Conservation (phyloP, 169 alveolate species). For the Theileria parva region DNA sequence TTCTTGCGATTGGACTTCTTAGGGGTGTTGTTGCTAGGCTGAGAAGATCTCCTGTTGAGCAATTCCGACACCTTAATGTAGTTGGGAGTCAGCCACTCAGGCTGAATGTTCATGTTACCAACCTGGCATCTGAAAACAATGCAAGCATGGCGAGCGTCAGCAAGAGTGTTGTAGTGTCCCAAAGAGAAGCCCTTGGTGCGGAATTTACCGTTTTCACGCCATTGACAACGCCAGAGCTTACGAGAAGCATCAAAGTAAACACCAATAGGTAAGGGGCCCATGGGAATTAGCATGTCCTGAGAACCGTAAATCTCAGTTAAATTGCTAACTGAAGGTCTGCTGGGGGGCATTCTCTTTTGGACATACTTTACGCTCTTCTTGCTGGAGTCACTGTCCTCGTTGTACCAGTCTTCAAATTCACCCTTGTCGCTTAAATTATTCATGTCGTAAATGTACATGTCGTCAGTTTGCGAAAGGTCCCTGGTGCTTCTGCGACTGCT, state of each 20-base stretch:
- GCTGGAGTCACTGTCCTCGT: constrained; percentile 49
- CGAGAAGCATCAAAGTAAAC: constrained; percentile 86
- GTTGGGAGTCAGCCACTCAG: constrained; percentile 81
- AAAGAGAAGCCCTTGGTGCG: constrained; percentile 84
- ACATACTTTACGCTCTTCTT: constrained; percentile 44
- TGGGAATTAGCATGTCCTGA: constrained; percentile 73
- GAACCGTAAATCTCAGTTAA: constrained; percentile 59
- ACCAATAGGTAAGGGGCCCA: constrained; percentile 85
- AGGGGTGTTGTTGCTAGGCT: constrained; percentile 46
- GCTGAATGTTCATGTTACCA: constrained; percentile 83
- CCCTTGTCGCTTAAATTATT: constrained; percentile 38
- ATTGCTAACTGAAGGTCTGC: constrained; percentile 19
- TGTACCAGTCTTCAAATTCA: constrained; percentile 52
- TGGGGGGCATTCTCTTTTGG: constrained; percentile 43
- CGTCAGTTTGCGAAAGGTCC: constrained; percentile 18
- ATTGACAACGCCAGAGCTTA: constrained; percentile 87
- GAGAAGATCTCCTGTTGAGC: constrained; percentile 30
- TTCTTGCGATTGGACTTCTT: constrained; percentile 58
- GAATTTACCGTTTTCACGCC: constrained; percentile 87
- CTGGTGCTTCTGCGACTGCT: constrained; percentile 20
- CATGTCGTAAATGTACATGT: constrained; percentile 40
- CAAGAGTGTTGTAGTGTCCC: constrained; percentile 79
- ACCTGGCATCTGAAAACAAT: constrained; percentile 82
- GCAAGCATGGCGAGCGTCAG: constrained; percentile 84
- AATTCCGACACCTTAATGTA: constrained; percentile 65